These are phyloP conservation scores for Pelargonium australe DNA, from an alignment of 441 rosid species.

Conservation along the genomic window DNA sequence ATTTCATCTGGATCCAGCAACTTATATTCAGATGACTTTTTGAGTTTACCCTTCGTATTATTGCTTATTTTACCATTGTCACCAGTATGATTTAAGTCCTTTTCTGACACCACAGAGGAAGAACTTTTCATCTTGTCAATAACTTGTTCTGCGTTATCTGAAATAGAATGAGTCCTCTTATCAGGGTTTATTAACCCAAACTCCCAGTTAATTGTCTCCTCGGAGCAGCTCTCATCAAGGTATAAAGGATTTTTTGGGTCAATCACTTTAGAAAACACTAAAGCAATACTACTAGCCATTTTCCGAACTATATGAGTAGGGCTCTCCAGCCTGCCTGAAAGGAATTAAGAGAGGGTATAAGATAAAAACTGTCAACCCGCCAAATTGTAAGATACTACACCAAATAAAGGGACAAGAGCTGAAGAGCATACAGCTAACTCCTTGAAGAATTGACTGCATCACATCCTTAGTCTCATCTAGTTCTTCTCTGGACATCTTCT, in stretches of 20 bases:
- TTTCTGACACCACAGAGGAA: constrained; percentile 29
- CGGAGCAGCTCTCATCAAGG: constrained; percentile 73
- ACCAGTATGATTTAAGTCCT: constrained; percentile 24
- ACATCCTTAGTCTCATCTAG: constrained; percentile 64
- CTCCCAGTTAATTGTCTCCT: constrained; percentile 82
- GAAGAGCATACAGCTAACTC: constrained; percentile 74
- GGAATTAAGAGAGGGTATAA: constrained; percentile 25
- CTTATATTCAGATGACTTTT: constrained; percentile 37
- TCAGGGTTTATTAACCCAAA: constrained; percentile 43
- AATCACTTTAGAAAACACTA: constrained; percentile 74
- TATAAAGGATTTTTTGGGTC: constrained; percentile 83
- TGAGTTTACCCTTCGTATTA: constrained; percentile 35
- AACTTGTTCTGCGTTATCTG: constrained; percentile 25
- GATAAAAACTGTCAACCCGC: constrained; percentile 18
- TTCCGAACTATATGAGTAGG: constrained; percentile 67
- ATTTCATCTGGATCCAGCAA: constrained; percentile 86
- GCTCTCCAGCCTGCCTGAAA: constrained; percentile 88
- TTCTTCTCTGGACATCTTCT: constrained; percentile 79
- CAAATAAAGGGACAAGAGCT: constrained; percentile 11
- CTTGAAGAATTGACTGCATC: constrained; percentile 86
- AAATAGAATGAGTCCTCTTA: constrained; percentile 29
- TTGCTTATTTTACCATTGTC: constrained; percentile 20
- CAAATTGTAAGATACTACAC: constrained; percentile 23
- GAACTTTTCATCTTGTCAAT: constrained; percentile 32
- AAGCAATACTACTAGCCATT: constrained; percentile 88